Conservation (phyloP, 2,329 filamentous ascomycete species). For the Cytospora mali region DNA sequence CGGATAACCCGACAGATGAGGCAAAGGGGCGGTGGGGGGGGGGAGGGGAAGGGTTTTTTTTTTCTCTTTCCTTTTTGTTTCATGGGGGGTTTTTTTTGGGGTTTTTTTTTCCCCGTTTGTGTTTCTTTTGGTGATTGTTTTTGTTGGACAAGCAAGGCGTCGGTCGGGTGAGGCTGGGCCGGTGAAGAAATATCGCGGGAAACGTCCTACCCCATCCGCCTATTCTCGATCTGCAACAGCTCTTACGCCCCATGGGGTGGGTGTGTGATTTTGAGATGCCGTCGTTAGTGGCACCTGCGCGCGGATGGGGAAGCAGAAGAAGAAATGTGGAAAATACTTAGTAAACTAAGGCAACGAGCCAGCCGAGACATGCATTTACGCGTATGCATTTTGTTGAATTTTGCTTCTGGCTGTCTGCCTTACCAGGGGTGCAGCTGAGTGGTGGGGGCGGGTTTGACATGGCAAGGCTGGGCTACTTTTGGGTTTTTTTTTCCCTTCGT, state of each 20-base stretch:
- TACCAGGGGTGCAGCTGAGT: slow-evolving; percentile 6
- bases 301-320: background rate
- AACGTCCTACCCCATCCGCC: no score
- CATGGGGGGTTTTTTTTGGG: no score
- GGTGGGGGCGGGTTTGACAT: background rate
- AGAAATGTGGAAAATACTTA: no score
- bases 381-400: slow-evolving; percentile 1
- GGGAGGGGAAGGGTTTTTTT: no score
- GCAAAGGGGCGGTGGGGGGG: no score
- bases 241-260: no score
- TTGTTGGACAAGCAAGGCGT: background rate
- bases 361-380: slow-evolving; percentile 24
- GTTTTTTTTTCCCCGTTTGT: no score
- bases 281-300: slow-evolving; percentile 8
- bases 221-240: background rate
- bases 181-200: background rate
- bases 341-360: slow-evolving; percentile 14
- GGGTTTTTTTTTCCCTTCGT: no score
- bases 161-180: background rate
- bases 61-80: no score
- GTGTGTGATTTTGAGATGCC: background rate
- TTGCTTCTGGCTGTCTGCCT: slow-evolving; percentile 16
- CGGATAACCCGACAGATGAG: no score
- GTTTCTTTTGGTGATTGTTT: no score
- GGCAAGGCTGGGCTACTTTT: background rate